phyloP scores from a whole-genome alignment of 2,329 filamentous ascomycete species.

The Botrytis pseudocinerea region DNA sequence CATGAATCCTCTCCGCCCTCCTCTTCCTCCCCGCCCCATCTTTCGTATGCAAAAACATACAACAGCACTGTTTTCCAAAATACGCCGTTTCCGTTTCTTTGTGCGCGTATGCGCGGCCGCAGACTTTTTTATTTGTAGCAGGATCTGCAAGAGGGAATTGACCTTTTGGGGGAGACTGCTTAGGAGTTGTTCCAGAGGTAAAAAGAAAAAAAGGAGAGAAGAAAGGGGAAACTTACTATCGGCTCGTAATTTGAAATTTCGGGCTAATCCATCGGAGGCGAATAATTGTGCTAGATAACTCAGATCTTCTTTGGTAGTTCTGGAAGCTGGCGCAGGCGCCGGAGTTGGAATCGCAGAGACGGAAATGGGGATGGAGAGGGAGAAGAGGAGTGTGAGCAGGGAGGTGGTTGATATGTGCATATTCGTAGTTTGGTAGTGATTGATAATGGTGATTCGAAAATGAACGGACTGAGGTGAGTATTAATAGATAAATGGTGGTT shows the following conservation, averaged over 20 bases:
- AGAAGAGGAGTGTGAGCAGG: constrained; percentile 9
- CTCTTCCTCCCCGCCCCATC: not conserved
- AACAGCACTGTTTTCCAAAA: not conserved
- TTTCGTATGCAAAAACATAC: constrained; percentile 5
- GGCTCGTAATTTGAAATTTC: not conserved
- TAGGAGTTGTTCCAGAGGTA: not conserved
- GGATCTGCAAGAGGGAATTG: constrained; percentile 6
- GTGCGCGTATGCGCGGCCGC: not conserved
- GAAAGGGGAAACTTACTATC: not conserved
- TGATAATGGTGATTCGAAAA: not conserved
- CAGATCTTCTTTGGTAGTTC: constrained; percentile 4
- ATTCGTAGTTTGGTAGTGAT: constrained; percentile 29
- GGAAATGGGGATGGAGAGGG: not conserved
- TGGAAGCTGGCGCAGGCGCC: constrained; percentile 1
- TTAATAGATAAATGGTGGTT: not conserved
- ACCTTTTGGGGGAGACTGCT: not conserved
- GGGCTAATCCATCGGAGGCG: not conserved
- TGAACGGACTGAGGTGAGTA: too few relatives aligned
- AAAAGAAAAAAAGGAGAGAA: too few relatives aligned
- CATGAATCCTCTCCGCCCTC: not conserved
- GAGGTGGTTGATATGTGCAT: constrained; percentile 44
- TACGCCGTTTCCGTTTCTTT: too few relatives aligned
- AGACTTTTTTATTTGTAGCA: not conserved
- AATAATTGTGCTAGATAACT: constrained; percentile 3
- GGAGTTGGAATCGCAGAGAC: not conserved